phyloP scores from a whole-genome alignment of 306 rosid genomes.

The Mucuna pruriens region DNA sequence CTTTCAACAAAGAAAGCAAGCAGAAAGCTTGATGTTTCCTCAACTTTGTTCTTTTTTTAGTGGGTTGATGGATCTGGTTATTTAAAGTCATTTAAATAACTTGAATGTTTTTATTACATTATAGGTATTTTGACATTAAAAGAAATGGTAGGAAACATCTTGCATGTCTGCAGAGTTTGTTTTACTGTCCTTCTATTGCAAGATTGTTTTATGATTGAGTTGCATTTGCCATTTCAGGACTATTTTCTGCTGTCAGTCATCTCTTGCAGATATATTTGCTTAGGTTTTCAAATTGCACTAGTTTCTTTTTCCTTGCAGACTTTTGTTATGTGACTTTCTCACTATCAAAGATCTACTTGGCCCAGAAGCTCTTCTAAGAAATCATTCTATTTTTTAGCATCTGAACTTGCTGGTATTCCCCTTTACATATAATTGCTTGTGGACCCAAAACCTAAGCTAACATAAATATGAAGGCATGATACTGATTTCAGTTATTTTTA shows the following conservation, averaged over 20 bases:
- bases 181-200: background rate
- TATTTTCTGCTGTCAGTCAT: constrained; percentile 2
- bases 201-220: constrained; percentile 10
- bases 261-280: constrained; percentile 2
- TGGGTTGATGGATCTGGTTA: background rate
- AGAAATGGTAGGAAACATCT: background rate
- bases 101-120: background rate
- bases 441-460: background rate
- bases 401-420: constrained; percentile 14
- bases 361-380: constrained; percentile 4
- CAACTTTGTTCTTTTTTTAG: background rate
- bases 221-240: background rate
- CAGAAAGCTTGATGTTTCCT: background rate
- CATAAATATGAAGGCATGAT: background rate
- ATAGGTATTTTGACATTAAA: background rate
- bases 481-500: background rate
- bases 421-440: constrained; percentile 6
- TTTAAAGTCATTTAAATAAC: background rate
- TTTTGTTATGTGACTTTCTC: background rate
- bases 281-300: background rate
- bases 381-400: background rate
- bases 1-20: background rate
- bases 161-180: background rate
- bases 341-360: background rate
- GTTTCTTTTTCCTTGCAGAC: constrained; percentile 1